Evolutionary conservation across 768 basidiomycete species (phyloP).

Genomic region (Multifurca ochricompacta): DNA sequence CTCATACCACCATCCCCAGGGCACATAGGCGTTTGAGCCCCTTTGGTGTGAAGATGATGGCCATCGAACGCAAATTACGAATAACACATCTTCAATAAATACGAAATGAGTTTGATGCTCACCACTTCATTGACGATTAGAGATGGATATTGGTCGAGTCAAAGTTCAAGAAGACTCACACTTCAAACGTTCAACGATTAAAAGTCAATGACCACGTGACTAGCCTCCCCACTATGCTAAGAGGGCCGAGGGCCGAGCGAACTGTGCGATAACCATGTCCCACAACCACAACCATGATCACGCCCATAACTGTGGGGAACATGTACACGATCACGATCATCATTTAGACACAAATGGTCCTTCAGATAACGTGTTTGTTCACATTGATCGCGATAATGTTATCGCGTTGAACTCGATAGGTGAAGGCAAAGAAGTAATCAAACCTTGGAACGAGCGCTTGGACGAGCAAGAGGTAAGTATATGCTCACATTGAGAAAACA

Average conservation of each 20-base stretch:
- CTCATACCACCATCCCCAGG: conserved; percentile 67
- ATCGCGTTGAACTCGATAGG: conserved; percentile 63
- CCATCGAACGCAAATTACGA: conserved; percentile 90
- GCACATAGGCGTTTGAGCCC: conserved; percentile 61
- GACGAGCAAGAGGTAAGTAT: conserved; percentile 59
- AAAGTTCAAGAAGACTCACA: too few relatives aligned
- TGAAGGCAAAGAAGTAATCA: conserved; percentile 56
- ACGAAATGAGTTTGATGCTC: conserved; percentile 18
- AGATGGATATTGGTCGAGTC: too few relatives aligned
- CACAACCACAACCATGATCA: conserved; percentile 47
- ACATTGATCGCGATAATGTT: conserved; percentile 77
- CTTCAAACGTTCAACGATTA: too few relatives aligned
- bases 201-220: conserved; percentile 10
- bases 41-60: conserved; percentile 54
- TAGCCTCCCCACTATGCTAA: background rate
- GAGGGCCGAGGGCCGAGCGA: background rate
- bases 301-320: conserved; percentile 45
- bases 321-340: conserved; percentile 42
- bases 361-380: conserved; percentile 61
- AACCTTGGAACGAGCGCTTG: conserved; percentile 76
- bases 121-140: conserved; percentile 13
- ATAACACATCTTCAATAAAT: conserved; percentile 44
- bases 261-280: conserved; percentile 32
- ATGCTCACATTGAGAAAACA: background rate
- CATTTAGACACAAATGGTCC: conserved; percentile 44